These are phyloP conservation scores for Purpureocillium lavendulum DNA, from an alignment of 2,329 filamentous ascomycete genomes.

Conservation along the genomic window DNA sequence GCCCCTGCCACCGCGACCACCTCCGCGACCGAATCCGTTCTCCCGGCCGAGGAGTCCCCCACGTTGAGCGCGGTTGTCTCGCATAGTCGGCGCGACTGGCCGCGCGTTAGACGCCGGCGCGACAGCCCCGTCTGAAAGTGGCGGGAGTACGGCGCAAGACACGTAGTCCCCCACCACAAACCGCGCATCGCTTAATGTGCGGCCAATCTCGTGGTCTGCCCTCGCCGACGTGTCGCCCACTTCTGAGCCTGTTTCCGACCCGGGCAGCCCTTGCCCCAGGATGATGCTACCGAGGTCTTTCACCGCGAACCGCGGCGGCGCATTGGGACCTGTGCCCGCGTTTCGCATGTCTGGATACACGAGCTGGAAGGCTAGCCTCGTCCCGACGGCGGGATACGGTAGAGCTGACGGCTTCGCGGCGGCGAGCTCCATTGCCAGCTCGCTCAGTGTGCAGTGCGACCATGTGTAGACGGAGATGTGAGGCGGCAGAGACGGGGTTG, in stretches of 20 bases:
- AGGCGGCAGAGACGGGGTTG: constrained; percentile 48
- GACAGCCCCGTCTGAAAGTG: constrained; percentile 65
- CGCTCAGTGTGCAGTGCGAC: constrained; percentile 69
- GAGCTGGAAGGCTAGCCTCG: constrained; percentile 78
- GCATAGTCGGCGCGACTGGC: constrained; percentile 13
- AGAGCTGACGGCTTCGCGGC: constrained; percentile 57
- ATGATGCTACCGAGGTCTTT: constrained; percentile 81
- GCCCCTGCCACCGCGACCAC: constrained; percentile 25
- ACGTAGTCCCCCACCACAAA: constrained; percentile 90
- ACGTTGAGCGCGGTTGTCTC: constrained; percentile 16
- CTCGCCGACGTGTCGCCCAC: constrained; percentile 23
- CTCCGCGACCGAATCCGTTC: constrained; percentile 22
- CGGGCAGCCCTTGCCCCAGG: constrained; percentile 51
- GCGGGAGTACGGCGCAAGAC: constrained; percentile 71
- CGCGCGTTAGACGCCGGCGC: constrained; percentile 45
- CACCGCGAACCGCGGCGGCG: constrained; percentile 53
- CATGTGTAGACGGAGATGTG: constrained; percentile 81
- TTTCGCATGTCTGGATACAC: constrained; percentile 67
- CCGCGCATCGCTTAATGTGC: constrained; percentile 65
- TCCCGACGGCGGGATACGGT: constrained; percentile 67
- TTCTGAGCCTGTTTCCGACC: constrained; percentile 30
- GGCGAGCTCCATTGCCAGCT: constrained; percentile 71
- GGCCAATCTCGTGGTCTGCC: constrained; percentile 53
- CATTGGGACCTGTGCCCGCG: constrained; percentile 15
- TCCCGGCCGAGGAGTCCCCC: constrained; percentile 15